Base-by-base conservation (phyloP, 495 filamentous ascomycete genomes). In the Halenospora varia region DNA sequence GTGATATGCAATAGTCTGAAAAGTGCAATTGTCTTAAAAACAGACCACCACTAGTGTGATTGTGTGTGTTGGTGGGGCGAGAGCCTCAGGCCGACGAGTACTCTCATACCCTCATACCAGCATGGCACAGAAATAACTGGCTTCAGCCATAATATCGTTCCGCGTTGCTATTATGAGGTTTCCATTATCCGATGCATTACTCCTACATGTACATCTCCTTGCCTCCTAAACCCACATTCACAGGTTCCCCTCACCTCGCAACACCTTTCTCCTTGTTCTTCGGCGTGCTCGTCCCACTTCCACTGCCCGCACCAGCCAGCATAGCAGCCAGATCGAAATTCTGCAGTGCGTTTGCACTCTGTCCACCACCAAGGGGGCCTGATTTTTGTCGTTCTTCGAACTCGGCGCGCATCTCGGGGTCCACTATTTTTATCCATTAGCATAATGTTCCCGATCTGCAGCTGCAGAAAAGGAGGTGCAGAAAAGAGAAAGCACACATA, bases 331-430 rank as follows among this genome's bases (percentile, higher is more conserved):
- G 77, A 69, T 96, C 92, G 65, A 96, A 96, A 62, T 86, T 86
- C 62, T 84, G 83, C 44, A 88, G 66, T 17, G 78, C 75, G 53
- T 76, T 81, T 29, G 68, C 68, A 29, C 53, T 35, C 45, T 68
- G 66, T 20, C 66, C 71, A 11, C 76, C 77, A 24, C 70, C 68
- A 68, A 81, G 73, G 3, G 86, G 81, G 59, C 83, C 83, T 48
- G 84, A 80, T 68, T 90, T 91, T 62, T 92, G 90, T 55, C 90
- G 85, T 68, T 91, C 87, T 68, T 96, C 90, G 69, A 93, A 95
- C 73, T 98, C 95, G 62, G 87, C 88, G 56, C 84, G 83, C 75
- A 89, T 88, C 71, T 98, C 94, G 17, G 90, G 90, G 67, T 97
- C 94, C 93, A 98, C 92, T 97, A 63, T 10, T n/a, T n/a, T n/a